phyloP scores from a whole-genome alignment of 2,329 filamentous ascomycete species.

The Zymoseptoria tritici region DNA sequence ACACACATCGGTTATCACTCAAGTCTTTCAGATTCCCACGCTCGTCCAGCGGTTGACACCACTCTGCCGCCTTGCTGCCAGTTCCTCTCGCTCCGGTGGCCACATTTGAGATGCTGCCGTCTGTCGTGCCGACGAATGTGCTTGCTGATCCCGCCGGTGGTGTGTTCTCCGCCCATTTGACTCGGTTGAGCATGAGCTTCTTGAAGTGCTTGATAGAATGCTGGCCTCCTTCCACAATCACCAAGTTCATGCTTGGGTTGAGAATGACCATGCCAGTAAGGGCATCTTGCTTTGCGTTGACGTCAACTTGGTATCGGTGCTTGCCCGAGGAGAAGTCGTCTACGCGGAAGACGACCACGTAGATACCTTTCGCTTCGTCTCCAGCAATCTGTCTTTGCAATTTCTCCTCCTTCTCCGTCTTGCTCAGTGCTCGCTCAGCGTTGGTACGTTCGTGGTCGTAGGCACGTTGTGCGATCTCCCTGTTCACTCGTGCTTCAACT shows the following conservation, averaged over 20 bases:
- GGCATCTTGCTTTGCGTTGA: slow-evolving; percentile 82
- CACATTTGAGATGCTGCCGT: slow-evolving; percentile 15
- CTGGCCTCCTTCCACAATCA: slow-evolving; percentile 85
- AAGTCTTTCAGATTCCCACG: slow-evolving; percentile 73
- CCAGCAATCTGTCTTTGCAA: slow-evolving; percentile 73
- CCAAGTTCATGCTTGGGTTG: slow-evolving; percentile 78
- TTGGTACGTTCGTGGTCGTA: slow-evolving; percentile 72
- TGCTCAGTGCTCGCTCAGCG: slow-evolving; percentile 77
- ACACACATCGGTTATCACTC: slow-evolving; percentile 68
- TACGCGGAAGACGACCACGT: slow-evolving; percentile 82
- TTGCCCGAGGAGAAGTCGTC: slow-evolving; percentile 81
- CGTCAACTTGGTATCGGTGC: slow-evolving; percentile 85
- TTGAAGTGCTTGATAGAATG: slow-evolving; percentile 79
- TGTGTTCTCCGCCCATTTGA: slow-evolving; percentile 89
- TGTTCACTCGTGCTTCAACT: slow-evolving; percentile 87
- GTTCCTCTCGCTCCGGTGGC: slow-evolving; percentile 22
- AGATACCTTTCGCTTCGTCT: slow-evolving; percentile 79
- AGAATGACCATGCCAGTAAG: slow-evolving; percentile 88
- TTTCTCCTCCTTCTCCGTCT: slow-evolving; percentile 82
- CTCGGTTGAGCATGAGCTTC: slow-evolving; percentile 87
- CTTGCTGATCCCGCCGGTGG: slow-evolving; percentile 49
- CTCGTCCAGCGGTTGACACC: slow-evolving; percentile 74
- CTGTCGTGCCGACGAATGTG: slow-evolving; percentile 25
- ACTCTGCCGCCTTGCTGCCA: slow-evolving; percentile 57
- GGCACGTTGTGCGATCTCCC: slow-evolving; percentile 81